A percentile compares a stretch with the other conserved stretches of the same genome.
These are phyloP conservation scores for Aureobasidium musti DNA, from an alignment of 2,329 filamentous ascomycete species.

Conservation along the genomic window DNA sequence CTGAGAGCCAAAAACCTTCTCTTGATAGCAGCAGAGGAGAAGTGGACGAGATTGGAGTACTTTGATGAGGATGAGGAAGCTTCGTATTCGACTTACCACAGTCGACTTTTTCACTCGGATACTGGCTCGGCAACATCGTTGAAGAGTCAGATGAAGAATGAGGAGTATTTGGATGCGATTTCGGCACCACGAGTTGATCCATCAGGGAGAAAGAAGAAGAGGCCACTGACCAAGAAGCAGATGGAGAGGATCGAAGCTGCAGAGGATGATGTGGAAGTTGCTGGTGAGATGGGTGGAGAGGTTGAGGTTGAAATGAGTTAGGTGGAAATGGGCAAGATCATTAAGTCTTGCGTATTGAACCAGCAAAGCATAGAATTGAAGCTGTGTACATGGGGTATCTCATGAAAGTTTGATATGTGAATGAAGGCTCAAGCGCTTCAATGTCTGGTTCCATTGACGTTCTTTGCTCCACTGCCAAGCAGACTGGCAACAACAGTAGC, in stretches of 20 bases:
- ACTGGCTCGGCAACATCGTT: conserved; percentile 50
- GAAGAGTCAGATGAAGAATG: conserved; percentile 57
- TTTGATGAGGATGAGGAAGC: conserved; percentile 74
- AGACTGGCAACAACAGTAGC: conserved; percentile 69
- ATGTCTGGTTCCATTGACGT: conserved; percentile 47
- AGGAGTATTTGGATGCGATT: conserved; percentile 64
- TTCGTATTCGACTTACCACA: conserved; percentile 74
- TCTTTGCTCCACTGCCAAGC: conserved; percentile 59
- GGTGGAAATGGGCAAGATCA: not conserved
- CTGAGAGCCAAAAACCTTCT: conserved; percentile 76
- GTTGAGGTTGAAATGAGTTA: conserved; percentile 17
- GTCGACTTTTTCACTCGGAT: conserved; percentile 65
- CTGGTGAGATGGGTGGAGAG: conserved; percentile 21
- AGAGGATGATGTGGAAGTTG: conserved; percentile 29
- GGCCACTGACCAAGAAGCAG: conserved; percentile 37
- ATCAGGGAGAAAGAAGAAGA: conserved; percentile 44
- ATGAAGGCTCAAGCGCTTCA: not conserved
- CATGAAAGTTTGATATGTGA: not conserved
- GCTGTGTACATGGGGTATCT: conserved; percentile 3
- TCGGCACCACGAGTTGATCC: conserved; percentile 53
- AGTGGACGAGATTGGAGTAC: conserved; percentile 78
- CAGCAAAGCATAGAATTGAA: not conserved
- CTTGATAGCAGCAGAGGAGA: conserved; percentile 74
- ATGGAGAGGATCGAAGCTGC: conserved; percentile 34
- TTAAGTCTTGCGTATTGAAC: not conserved